A percentile compares a stretch with the other conserved stretches of the same genome.
Conservation (phyloP, 1,284 basidiomycete species). For the Cryptococcus maquisensis region DNA sequence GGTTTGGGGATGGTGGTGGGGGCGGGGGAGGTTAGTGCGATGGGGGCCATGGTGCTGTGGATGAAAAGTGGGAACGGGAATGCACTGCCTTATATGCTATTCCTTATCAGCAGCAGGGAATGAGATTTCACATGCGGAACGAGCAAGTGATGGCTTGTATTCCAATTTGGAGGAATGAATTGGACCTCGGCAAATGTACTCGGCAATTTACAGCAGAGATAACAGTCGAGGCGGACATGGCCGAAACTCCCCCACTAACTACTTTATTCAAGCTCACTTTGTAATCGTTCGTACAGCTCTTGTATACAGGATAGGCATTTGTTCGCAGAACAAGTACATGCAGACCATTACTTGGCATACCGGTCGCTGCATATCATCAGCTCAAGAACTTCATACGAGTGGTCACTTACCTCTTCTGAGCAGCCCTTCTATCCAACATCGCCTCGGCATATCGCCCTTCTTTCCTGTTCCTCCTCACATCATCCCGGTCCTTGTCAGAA, state of each 20-base stretch:
- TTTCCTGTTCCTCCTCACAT: slow-evolving; percentile 76
- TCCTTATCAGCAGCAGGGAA: neutral
- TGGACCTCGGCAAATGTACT: neutral
- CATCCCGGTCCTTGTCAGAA: slow-evolving; percentile 53
- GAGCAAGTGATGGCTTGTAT: too few species aligned
- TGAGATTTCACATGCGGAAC: too few species aligned
- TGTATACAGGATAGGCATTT: too few species aligned
- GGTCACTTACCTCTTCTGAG: slow-evolving; percentile 77
- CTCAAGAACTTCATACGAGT: neutral
- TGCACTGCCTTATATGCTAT: neutral
- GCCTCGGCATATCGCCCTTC: slow-evolving; percentile 85
- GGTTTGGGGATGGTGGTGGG: neutral
- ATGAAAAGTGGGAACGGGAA: neutral
- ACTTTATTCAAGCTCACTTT: too few species aligned
- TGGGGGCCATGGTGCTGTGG: neutral
- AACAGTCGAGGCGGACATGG: neutral
- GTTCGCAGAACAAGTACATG: too few species aligned
- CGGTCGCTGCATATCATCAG: slow-evolving; percentile 30
- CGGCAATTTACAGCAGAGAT: neutral
- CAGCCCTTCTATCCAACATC: slow-evolving; percentile 78
- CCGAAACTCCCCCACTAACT: too few species aligned
- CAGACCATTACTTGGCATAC: slow-evolving; percentile 33
- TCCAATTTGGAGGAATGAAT: neutral
- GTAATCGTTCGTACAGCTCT: too few species aligned
- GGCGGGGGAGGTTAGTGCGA: neutral